Evolutionary conservation across 371 early-diverging fungal species (phyloP).

Genomic region (Haplosporangium sp.): DNA sequence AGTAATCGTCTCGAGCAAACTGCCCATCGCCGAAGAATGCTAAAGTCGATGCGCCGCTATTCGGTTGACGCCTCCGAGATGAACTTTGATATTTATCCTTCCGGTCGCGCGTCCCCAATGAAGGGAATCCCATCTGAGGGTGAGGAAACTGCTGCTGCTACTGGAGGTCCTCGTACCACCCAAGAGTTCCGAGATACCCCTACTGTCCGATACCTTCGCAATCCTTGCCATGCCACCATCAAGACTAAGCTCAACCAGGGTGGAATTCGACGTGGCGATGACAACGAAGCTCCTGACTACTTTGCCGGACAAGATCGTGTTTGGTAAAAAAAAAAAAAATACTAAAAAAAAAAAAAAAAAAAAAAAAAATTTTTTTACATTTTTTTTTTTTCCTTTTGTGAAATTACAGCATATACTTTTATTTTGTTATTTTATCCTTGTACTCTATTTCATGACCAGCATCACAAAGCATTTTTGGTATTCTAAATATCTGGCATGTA

Average conservation of each 20-base stretch:
- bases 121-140: slow-evolving; percentile 45
- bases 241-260: slow-evolving; percentile 47
- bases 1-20: slow-evolving; percentile 40
- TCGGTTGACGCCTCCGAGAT: slow-evolving; percentile 52
- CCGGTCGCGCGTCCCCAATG: slow-evolving; percentile 26
- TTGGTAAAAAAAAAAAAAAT: slow-evolving; percentile 26
- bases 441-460: slow-evolving; percentile 1
- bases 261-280: slow-evolving; percentile 32
- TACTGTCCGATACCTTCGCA: slow-evolving; percentile 44
- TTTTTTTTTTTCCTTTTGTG: background rate
- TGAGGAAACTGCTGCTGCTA: slow-evolving; percentile 19
- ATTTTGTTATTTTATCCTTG: background rate
- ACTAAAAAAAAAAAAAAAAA: slow-evolving; percentile 6
- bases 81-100: slow-evolving; percentile 36
- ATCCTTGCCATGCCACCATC: slow-evolving; percentile 42
- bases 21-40: slow-evolving; percentile 47
- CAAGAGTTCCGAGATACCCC: slow-evolving; percentile 33
- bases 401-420: background rate
- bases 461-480: background rate
- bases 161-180: background rate
- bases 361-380: slow-evolving; percentile 12
- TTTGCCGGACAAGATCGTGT: slow-evolving; percentile 48
- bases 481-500: background rate
- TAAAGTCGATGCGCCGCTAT: slow-evolving; percentile 54
- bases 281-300: slow-evolving; percentile 41